phyloP scores from a whole-genome alignment of 257 asterid genomes.

The Solanum ossicruentum region DNA sequence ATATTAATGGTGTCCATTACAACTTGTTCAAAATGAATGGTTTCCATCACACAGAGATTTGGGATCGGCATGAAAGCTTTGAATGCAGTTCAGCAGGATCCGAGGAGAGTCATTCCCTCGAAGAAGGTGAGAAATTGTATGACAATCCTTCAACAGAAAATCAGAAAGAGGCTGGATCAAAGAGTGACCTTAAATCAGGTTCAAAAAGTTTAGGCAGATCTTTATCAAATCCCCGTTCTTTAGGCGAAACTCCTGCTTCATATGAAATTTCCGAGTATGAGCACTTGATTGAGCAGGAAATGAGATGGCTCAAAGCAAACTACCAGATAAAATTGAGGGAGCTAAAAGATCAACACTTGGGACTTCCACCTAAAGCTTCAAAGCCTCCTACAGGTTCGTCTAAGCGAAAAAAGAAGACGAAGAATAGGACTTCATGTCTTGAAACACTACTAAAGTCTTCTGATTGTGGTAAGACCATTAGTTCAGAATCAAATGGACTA shows the following conservation, averaged over 20 bases:
- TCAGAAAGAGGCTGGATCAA: not conserved
- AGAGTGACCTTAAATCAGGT: not conserved
- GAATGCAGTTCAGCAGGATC: conserved; percentile 29
- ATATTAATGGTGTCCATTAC: conserved; percentile 12
- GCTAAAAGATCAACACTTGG: conserved; percentile 11
- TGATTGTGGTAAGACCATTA: not conserved
- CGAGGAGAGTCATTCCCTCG: conserved; percentile 15
- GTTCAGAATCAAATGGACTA: not conserved
- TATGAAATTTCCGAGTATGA: conserved; percentile 10
- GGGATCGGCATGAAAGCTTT: conserved; percentile 26
- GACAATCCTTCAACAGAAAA: conserved; percentile 1
- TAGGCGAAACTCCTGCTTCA: conserved; percentile 8
- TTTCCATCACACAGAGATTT: conserved; percentile 12
- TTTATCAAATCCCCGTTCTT: conserved; percentile 12
- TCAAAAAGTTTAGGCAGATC: conserved; percentile 1
- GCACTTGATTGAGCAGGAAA: conserved; percentile 23
- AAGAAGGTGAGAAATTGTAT: conserved; percentile 13
- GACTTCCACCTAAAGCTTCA: conserved; percentile 4
- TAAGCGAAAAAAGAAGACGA: not conserved
- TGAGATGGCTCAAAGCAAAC: conserved; percentile 29
- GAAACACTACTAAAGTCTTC: not conserved
- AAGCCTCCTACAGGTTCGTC: not conserved
- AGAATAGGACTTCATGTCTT: not conserved
- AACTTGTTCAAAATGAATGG: conserved; percentile 1
- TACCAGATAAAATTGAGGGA: conserved; percentile 16